Base-by-base conservation (phyloP, 2,329 filamentous ascomycete genomes). In the Penicillium sp. region DNA sequence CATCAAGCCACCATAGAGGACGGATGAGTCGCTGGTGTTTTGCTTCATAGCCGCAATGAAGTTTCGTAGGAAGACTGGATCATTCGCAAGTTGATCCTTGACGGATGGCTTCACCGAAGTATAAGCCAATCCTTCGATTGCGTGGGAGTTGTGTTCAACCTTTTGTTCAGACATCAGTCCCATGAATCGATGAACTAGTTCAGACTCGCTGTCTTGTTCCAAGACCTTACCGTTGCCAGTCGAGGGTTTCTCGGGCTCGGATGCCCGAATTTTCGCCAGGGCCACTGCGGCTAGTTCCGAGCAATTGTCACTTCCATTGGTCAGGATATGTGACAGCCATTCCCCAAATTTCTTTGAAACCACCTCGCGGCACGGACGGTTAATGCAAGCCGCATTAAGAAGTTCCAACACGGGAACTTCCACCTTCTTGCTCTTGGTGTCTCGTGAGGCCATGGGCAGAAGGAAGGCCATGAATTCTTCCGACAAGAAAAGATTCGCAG, bases 91-190 rank as follows among this genome's bases (percentile, higher is more conserved):
- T 46, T 86, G 83, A 70, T 97, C 90, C 71, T 96, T 96, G 55
- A 97, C 85, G 56, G 84, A 86, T 6, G 93, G 85, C 65, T 91
- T 90, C 37, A 97, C 81, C 10, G 93, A 96, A 5, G 91, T 87
- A 71, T 96, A 97, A 15, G 93, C 94, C 57, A 99, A 79, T 6
- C 93, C 94, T 75, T 99, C 94, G 52, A 97, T 85, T 1, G 90
- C 87, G 67, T 89, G 86, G 64, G 88, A 83, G 76, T 91, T 86
- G 50, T 83, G 84, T 55, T 71, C 73, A 64, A 69, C 70, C 62
- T 75, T 70, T 46, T 63, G 59, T 56, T 69, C 67, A 54, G 68
- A 70, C 65, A 79, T 72, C 65, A 77, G 72, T 57, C 67, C 71
- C 65, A 81, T 83, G 66, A 85, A 83, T 60, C 78, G 76, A 56